Evolutionary conservation across 2,329 filamentous ascomycete species (phyloP).

Genomic region (Fusarium pseudograminearum): DNA sequence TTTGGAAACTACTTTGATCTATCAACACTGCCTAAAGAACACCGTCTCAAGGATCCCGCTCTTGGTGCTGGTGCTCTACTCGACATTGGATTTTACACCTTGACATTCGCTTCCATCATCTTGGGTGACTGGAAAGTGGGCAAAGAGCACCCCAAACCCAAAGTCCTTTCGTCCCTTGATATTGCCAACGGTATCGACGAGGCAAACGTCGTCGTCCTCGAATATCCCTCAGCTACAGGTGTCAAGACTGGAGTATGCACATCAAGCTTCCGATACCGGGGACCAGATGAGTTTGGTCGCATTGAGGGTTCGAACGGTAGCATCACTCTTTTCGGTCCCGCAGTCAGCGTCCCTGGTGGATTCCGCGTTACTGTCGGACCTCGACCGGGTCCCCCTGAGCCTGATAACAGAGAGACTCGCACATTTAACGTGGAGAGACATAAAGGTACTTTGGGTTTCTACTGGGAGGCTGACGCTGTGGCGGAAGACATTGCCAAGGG

Average conservation of each 20-base stretch:
- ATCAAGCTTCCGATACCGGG: constrained; percentile 23
- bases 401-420: neutral
- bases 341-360: constrained; percentile 20
- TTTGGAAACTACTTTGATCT: constrained; percentile 29
- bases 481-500: constrained; percentile 39
- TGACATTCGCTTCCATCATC: constrained; percentile 25
- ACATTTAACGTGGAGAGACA: constrained; percentile 21
- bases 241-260: constrained; percentile 22
- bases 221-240: constrained; percentile 11
- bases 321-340: constrained; percentile 15
- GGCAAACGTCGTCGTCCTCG: constrained; percentile 3
- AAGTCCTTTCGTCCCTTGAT: constrained; percentile 12
- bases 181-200: constrained; percentile 23
- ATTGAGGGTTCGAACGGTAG: constrained; percentile 21
- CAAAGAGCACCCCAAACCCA: constrained; percentile 17
- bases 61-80: constrained; percentile 27
- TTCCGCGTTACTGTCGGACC: constrained; percentile 17
- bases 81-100: constrained; percentile 17
- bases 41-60: constrained; percentile 23
- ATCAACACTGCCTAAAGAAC: neutral
- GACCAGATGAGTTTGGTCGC: constrained; percentile 8
- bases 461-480: constrained; percentile 33
- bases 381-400: neutral
- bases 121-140: constrained; percentile 25
- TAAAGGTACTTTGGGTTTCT: constrained; percentile 18